phyloP scores from a whole-genome alignment of 2,329 filamentous ascomycete species.

The Verticillium nubilum region DNA sequence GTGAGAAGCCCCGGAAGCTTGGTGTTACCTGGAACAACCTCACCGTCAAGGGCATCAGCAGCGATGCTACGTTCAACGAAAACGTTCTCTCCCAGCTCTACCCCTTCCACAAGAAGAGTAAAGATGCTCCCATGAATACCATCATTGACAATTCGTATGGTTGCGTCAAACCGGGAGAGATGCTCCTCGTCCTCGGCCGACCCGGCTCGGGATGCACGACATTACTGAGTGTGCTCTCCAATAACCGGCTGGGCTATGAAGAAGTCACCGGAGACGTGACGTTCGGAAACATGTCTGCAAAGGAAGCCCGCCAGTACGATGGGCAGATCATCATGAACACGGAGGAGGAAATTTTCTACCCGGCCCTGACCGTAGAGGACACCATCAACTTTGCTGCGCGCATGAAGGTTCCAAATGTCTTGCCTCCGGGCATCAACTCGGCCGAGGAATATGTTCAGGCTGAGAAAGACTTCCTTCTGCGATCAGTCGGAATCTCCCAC shows the following conservation, averaged over 20 bases:
- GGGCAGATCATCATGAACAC: slow-evolving; percentile 64
- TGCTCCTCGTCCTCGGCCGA: slow-evolving; percentile 51
- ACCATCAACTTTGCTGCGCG: slow-evolving; percentile 64
- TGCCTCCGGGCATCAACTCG: slow-evolving; percentile 36
- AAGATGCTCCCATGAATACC: slow-evolving; percentile 18
- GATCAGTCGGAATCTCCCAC: slow-evolving; percentile 52
- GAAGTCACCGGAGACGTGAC: slow-evolving; percentile 59
- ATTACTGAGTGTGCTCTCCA: slow-evolving; percentile 58
- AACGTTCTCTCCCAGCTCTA: slow-evolving; percentile 9
- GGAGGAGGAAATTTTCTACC: slow-evolving; percentile 64
- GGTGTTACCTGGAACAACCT: slow-evolving; percentile 17
- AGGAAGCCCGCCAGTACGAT: slow-evolving; percentile 44
- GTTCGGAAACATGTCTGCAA: slow-evolving; percentile 46
- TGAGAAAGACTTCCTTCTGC: slow-evolving; percentile 48
- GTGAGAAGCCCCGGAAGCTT: slow-evolving; percentile 3
- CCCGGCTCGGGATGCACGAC: slow-evolving; percentile 54
- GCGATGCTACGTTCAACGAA: slow-evolving; percentile 14
- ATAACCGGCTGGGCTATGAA: slow-evolving; percentile 60
- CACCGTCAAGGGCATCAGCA: slow-evolving; percentile 12
- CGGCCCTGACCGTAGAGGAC: slow-evolving; percentile 61
- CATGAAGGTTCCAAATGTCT: slow-evolving; percentile 45
- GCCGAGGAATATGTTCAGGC: slow-evolving; percentile 37
- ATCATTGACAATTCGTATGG: slow-evolving; percentile 50
- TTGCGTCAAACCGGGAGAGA: slow-evolving; percentile 48
- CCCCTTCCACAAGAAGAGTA: neutral